Evolutionary conservation across 106 monocot genomes (phyloP), one percentile per base, ranked within the genome.

Genomic region (Apostasia ramifera): DNA sequence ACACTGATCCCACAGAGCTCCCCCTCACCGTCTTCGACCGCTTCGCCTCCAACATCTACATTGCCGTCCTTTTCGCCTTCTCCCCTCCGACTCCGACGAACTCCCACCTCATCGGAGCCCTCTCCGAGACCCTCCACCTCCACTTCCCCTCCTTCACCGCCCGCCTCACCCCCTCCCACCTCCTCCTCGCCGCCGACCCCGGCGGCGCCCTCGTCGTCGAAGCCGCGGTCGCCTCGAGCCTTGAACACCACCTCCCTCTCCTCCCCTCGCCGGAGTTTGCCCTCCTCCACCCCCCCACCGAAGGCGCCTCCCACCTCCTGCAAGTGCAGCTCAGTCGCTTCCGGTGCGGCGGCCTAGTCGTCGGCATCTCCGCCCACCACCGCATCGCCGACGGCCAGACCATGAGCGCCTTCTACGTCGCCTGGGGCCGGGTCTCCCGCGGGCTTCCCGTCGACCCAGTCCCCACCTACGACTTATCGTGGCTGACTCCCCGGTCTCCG

Each of bases 261-360:
- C 53, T 46, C 26, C 59, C 71, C 37, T 40, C 47, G 45, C 37
- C 45, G 8, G 59, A 71, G n/a, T 37, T 71, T 38, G 47, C 37
- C 3, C 8, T 40, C 41, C 47, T 71, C n/a, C 58, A 48, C 14
- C 71, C 71, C 1, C 8, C 10, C 40, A 47, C 40, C 15, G 44
- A 68, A 3, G 62, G 10, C 5, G n/a, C 71, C 6, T 0, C 13
- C 11, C 54, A 75, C 42, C 15, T 81, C 26, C 47, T 81, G 53
- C 83, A 81, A 45, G 71, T 90, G 3, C 83, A 90, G 58, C 74
- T 90, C 55, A 86, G 65, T 57, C 85, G 80, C 1, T 90, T 83
- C 71, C 5, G 12, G 2, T 90, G 81, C 44, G 80, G 85, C 26
- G 85, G 90, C 6, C 63, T 90, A 3, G 78, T 81, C 0, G 13